Percentiles rank a stretch among this genome's conserved stretches.
phyloP scores from a whole-genome alignment of 225 moss, liverwort and hornwort genomes.

The Pseudoscleropodium purum region DNA sequence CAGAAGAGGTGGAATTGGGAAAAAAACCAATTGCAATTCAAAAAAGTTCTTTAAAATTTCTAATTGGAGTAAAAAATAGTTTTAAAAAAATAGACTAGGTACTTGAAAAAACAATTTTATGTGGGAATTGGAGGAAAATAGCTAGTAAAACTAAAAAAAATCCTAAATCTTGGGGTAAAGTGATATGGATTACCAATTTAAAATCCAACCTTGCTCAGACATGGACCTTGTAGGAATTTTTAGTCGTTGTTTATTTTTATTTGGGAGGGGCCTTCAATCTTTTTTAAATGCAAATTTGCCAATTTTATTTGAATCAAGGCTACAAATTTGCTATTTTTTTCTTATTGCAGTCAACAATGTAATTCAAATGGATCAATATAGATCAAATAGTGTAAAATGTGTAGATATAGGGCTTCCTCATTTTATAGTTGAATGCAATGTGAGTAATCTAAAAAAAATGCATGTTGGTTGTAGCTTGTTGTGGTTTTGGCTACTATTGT shows the following conservation, averaged over 20 bases:
- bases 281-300: background rate
- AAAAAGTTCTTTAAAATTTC: too few relatives aligned
- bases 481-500: background rate
- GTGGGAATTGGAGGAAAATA: background rate
- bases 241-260: too few relatives aligned
- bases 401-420: background rate
- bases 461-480: background rate
- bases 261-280: fast-evolving
- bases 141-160: background rate
- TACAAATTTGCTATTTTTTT: background rate
- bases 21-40: too few relatives aligned
- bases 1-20: too few relatives aligned
- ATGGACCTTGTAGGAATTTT: background rate
- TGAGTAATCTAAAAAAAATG: fast-evolving
- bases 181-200: fast-evolving
- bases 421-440: fast-evolving
- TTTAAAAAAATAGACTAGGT: background rate
- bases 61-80: background rate
- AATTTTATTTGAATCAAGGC: background rate
- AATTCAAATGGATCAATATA: fast-evolving
- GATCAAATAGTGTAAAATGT: background rate
- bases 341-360: fast-evolving
- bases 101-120: too few relatives aligned
- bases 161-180: fast-evolving
- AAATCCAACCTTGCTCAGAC: background rate